Evolutionary conservation across 768 basidiomycete genomes (phyloP), one percentile per base, ranked within the genome.

Genomic region (Russula sp.): DNA sequence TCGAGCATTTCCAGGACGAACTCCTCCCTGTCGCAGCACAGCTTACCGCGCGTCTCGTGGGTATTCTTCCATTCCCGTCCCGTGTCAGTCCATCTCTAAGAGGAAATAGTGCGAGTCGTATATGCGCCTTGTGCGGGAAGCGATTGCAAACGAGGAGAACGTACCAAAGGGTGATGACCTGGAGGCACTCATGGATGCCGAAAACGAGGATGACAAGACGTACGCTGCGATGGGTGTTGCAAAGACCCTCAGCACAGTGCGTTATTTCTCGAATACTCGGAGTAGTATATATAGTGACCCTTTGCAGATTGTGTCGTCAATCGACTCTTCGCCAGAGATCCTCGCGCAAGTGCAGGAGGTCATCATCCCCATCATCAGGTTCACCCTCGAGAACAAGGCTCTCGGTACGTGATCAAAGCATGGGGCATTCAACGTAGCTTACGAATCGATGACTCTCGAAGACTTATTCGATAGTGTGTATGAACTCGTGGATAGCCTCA

Each of bases 391-490:
- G 74, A 81, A 84, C 70, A 88, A 88, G 72, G 71, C 90, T 22
- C 77, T 94, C 56, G 91, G 92, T 90, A 59, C 45, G 83, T 75
- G 8, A 11, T 31, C 40, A 39, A 48, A 27, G 14, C 47, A 55
- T 35, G 60, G 55, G 11, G 6, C 45, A 8, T 20, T 16, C 31
- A 13, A 47, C 52, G 50, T 32, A 57, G 44, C 55, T 18, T 54
- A 52, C 55, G 34, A 40, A 58, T 35, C 55, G n/a, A 60, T 10
- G 22, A 32, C 8, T 32, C 8, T 56, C 20, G 10, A 68, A 91
- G 93, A 96, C 70, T 76, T 95, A 48, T 87, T 91, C 70, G 92
- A 94, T 74, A 89, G 91, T 71, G 84, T 90, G 78, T 94, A 87
- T 72, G 91, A 93, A 66, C 76, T 95, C 56, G 83, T 92, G 55